Base-by-base conservation (phyloP, 495 filamentous ascomycete genomes). In the Penicillium alfredii region DNA sequence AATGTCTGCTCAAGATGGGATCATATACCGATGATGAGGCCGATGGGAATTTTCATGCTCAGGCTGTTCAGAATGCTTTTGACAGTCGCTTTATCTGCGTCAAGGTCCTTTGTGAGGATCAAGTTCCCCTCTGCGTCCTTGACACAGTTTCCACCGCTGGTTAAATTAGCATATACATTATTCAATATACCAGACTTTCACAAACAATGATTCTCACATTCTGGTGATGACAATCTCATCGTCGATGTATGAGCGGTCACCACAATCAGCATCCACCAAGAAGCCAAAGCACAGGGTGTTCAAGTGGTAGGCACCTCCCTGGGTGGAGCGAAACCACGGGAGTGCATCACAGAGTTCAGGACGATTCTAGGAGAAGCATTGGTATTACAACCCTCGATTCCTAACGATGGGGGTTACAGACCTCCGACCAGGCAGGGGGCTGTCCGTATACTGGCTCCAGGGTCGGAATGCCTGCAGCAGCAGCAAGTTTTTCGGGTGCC, bases 181-280 rank as follows among this genome's bases (percentile, higher is more conserved):
- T 12, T 16, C 12, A 2, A 39, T 2, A 27, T 10, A 31, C 3
- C 1, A 27, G 4, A 3, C 16, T 35, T 23, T 29, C 11, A 17
- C 1, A 35, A 10, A 2, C 13, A 6, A n/a, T 20, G 6, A 6
- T 18, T 68, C 80, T 62, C 61, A 87, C 84, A 72, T 51, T 44
- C 75, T 61, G 6, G 77, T 74, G 22, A 93, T 82, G 15, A 88
- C 63, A 8, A 89, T 58, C 30, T 85, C 73, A 1, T 71, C 68
- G 22, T 73, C 72, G 11, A 86, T 72, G 29, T 76, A 69, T 16
- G 85, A 76, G 3, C 79, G 64, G 1, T 45, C 35, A 0, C 71
- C 73, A 16, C 61, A 61, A 39, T 79, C 69, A 1, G 59, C 60
- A 49, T 88, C 84, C 14, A 85, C 56, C 1, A 90, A 58, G 35